Base-by-base conservation (phyloP, 2,329 filamentous ascomycete species). In the Coccinonectria pachysandricola region DNA sequence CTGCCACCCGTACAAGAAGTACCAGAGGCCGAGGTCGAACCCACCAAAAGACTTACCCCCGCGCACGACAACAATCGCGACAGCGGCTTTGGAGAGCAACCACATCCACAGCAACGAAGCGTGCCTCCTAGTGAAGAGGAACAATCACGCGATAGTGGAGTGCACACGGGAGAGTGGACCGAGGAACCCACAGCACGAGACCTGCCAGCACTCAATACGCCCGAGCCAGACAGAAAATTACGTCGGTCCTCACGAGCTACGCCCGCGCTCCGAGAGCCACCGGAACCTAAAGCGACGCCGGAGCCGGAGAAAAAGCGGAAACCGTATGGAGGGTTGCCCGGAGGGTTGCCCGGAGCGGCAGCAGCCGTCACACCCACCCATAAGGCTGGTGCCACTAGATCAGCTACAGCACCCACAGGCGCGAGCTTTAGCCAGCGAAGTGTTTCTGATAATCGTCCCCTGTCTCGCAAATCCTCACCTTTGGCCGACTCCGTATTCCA, bases 1-100 rank as follows among this genome's bases (percentile, higher is more conserved):
- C 46, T 75, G 23, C 56, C 68, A 4, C 62, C 66, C 1, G 68
- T 75, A 4, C 56, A 59, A 38, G 68, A 75, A 40, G 52, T 56
- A 7, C 54, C 56, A 2, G 67, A 71, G 38, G 59, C 61, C 10
- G 23, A 26, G 15, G 16, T 19, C n/a, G 15, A 28, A 5, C 10
- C 8, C 7, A 15, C n/a, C 5, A 8, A 11, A 19, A 6, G 6
- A 19, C 7, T 7, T 7, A 10, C 17, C 17, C 10, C n/a, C n/a
- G n/a, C n/a, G 17, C 17, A 10, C 17, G 17, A 19, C 7, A 19
- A 10, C 22, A 20, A 50, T 53, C 46, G 40, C 24, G 48, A 47
- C 26, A 46, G 40, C 24, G 38, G 35, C 13, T 43, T 50, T 24
- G 47, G n/a, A 30, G 13, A 48, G 59, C 5, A 63, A 58, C 23